Conservation (phyloP, 179 eudicot genomes). For the Camellia oleifera region DNA sequence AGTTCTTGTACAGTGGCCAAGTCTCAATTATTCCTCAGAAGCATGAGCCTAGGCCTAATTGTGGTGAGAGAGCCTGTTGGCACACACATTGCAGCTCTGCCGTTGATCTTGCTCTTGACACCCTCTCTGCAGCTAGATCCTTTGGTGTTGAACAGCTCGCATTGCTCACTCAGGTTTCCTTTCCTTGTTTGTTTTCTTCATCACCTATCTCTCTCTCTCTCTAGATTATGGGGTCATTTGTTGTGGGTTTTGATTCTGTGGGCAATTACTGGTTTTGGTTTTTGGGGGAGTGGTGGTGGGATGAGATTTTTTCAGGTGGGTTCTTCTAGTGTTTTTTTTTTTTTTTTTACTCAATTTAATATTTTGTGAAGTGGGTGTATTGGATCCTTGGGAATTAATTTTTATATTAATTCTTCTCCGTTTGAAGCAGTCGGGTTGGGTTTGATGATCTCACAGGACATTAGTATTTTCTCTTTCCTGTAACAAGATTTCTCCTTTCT, state of each 20-base stretch:
- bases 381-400: not conserved
- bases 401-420: not conserved
- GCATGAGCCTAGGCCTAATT: too few relatives aligned
- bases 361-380: slow-evolving; percentile 6
- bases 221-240: slow-evolving; percentile 41
- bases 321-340: not conserved
- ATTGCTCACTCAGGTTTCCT: not conserved
- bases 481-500: too few relatives aligned
- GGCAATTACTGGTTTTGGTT: not conserved
- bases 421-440: slow-evolving; percentile 13
- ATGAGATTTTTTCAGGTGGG: slow-evolving; percentile 10
- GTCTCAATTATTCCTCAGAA: too few relatives aligned
- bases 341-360: not conserved
- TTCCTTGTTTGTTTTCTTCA: too few relatives aligned
- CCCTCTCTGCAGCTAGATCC: too few relatives aligned
- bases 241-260: too few relatives aligned
- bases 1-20: too few relatives aligned
- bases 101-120: too few relatives aligned
- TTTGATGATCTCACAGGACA: slow-evolving; percentile 5
- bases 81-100: slow-evolving; percentile 6
- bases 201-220: slow-evolving; percentile 22
- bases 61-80: too few relatives aligned
- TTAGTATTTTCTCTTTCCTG: too few relatives aligned
- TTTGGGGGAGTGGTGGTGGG: slow-evolving; percentile 28
- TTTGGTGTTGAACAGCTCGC: too few relatives aligned